Conservation (phyloP, 768 basidiomycete species). For the Psilocybe azurescens region DNA sequence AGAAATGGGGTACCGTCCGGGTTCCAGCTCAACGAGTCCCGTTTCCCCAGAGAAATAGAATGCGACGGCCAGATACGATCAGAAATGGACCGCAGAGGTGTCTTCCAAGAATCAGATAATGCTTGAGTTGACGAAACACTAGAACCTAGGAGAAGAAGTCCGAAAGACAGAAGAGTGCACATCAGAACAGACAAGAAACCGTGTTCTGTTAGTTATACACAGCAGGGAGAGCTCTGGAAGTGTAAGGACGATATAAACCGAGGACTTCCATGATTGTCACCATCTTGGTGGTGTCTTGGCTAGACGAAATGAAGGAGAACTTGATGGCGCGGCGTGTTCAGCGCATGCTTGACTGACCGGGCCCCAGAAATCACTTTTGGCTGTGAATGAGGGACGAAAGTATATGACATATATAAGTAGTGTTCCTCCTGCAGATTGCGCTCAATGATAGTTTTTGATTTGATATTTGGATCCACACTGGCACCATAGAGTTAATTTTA, state of each 20-base stretch:
- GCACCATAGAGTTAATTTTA: not conserved
- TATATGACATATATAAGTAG: too few relatives aligned
- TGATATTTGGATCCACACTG: not conserved
- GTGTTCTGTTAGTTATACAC: too few relatives aligned
- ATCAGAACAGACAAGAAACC: not conserved
- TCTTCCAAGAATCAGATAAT: not conserved
- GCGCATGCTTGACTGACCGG: not conserved
- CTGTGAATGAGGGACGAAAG: too few relatives aligned
- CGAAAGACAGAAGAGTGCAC: not conserved
- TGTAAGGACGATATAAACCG: too few relatives aligned
- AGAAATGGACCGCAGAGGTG: not conserved
- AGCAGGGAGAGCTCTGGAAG: too few relatives aligned
- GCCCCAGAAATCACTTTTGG: too few relatives aligned
- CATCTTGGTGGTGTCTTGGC: not conserved
- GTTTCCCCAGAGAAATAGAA: not conserved
- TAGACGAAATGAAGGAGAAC: not conserved
- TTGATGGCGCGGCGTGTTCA: not conserved
- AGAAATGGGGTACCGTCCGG: conserved; percentile 58
- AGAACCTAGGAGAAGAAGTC: not conserved
- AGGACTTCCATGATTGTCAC: not conserved
- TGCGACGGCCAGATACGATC: not conserved
- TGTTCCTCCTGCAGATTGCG: not conserved
- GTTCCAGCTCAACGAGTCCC: conserved; percentile 37
- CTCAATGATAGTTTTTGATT: not conserved
- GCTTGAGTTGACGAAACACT: not conserved